Evolutionary conservation across 116 monocot genomes (phyloP), one percentile per base, ranked within the genome.

Genomic region (Posidonia oceanica): DNA sequence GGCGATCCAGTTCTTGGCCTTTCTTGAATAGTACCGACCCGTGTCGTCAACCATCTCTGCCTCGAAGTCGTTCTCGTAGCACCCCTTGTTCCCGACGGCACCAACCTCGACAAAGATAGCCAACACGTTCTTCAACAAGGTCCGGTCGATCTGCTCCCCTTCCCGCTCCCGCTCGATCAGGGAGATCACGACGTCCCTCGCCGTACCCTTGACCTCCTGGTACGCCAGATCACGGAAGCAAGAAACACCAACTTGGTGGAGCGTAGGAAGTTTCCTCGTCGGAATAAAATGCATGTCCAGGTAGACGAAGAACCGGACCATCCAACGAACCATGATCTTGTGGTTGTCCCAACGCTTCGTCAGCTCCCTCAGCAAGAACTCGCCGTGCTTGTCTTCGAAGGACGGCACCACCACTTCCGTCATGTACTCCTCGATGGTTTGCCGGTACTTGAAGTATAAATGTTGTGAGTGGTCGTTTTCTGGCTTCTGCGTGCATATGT

Each of bases 261-360:
- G 87, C 22, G 81, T 40, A 59, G 82, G 83, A 56, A 93, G 83
- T 22, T 89, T 86, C 63, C 83, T 82, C 63, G 86, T 78, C 37
- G 84, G 75, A 66, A 93, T 86, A 66, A 90, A 98, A 64, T 93
- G 93, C 10, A 93, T 87, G 73, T 98, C 98, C 21, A 98, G 80
- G 59, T 94, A 98, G 67, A 81, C 68, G 53, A 98, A 98, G 72
- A 93, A 93, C 4, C 93, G 92, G 58, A 87, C 87, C 56, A 98
- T 81, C 98, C 98, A 98, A 55, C 90, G 76, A 77, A 98, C 98
- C 98, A 98, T 98, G 63, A 98, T 79, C 71, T 98, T 98, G 63
- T 98, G 98, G 78, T 98, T 98, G 17, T 63, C 71, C 98, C 98
- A 98, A 77, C 98, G 85, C 71, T 82, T 82, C 7, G 87, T 87